Conservation (phyloP, 1,284 basidiomycete species). For the Singerocomus rubriflavus region DNA sequence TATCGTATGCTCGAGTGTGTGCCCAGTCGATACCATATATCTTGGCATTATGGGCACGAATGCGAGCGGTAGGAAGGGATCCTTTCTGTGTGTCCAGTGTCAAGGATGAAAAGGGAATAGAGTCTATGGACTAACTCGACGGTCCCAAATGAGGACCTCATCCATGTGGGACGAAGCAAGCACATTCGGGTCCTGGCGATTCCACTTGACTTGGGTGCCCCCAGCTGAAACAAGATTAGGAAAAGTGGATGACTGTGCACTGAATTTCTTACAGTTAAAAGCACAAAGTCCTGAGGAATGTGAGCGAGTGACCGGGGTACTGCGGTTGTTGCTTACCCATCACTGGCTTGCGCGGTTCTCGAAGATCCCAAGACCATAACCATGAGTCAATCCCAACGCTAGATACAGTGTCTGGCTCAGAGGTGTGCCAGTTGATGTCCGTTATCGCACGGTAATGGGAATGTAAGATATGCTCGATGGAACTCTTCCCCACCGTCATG, state of each 20-base stretch:
- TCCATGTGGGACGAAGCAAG: conserved; percentile 86
- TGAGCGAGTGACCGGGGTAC: conserved; percentile 9
- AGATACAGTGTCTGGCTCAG: conserved; percentile 72
- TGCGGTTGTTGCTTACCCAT: conserved; percentile 46
- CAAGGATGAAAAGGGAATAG: neutral
- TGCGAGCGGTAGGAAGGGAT: conserved; percentile 73
- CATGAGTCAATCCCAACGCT: conserved; percentile 80
- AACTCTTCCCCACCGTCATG: conserved; percentile 62
- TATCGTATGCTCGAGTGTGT: conserved; percentile 64
- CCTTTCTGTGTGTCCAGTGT: conserved; percentile 63
- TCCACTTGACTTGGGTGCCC: conserved; percentile 97
- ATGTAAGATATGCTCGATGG: conserved; percentile 77
- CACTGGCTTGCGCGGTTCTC: conserved; percentile 59
- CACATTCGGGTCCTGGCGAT: conserved; percentile 78
- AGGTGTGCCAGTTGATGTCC: conserved; percentile 94
- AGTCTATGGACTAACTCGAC: conserved; percentile 51
- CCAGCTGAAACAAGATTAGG: conserved; percentile 45
- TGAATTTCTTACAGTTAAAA: conserved; percentile 57
- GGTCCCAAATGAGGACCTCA: conserved; percentile 84
- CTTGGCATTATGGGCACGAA: conserved; percentile 81
- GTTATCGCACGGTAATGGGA: conserved; percentile 92
- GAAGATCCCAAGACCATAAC: conserved; percentile 88
- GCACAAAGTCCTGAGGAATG: conserved; percentile 56
- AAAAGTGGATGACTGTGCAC: neutral
- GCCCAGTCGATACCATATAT: conserved; percentile 98